A percentile compares a stretch with the other conserved stretches of the same genome.
phyloP scores from a whole-genome alignment of 345 rosid genomes.

The Anastatica hierochuntica region DNA sequence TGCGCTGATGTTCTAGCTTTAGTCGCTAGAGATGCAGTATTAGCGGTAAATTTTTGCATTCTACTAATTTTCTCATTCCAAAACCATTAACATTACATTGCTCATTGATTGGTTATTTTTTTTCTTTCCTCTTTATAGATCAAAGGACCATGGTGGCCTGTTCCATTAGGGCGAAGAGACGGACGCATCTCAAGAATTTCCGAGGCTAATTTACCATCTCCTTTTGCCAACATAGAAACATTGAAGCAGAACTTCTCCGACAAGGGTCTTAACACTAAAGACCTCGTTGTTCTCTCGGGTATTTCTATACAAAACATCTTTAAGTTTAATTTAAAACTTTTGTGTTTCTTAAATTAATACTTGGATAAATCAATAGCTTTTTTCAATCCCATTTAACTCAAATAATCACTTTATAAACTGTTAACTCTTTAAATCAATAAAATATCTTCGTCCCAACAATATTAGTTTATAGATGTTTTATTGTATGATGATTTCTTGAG shows the following conservation, averaged over 20 bases:
- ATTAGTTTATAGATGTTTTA: too few relatives aligned
- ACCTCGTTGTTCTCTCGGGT: conserved; percentile 48
- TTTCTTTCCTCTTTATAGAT: not conserved
- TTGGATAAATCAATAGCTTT: too few relatives aligned
- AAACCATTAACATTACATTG: not conserved
- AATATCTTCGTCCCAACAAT: too few relatives aligned
- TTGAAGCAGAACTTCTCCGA: conserved; percentile 30
- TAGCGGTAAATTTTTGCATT: conserved; percentile 13
- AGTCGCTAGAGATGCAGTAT: conserved; percentile 52
- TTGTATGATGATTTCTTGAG: conserved; percentile 8
- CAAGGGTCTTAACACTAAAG: conserved; percentile 41
- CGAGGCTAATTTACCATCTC: conserved; percentile 37
- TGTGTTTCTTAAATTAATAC: not conserved
- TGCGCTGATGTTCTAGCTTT: conserved; percentile 61
- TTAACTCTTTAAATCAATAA: too few relatives aligned
- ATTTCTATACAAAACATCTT: not conserved
- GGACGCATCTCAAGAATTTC: conserved; percentile 33
- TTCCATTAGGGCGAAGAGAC: conserved; percentile 51
- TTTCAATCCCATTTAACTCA: too few relatives aligned
- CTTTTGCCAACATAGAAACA: conserved; percentile 17
- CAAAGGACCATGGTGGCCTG: conserved; percentile 49
- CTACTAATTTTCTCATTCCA: not conserved
- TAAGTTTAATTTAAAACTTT: not conserved
- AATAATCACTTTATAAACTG: too few relatives aligned
- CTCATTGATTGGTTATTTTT: not conserved